Evolutionary conservation across 2,329 filamentous ascomycete genomes (phyloP).

Genomic region (Pestalotiopsis sp.): DNA sequence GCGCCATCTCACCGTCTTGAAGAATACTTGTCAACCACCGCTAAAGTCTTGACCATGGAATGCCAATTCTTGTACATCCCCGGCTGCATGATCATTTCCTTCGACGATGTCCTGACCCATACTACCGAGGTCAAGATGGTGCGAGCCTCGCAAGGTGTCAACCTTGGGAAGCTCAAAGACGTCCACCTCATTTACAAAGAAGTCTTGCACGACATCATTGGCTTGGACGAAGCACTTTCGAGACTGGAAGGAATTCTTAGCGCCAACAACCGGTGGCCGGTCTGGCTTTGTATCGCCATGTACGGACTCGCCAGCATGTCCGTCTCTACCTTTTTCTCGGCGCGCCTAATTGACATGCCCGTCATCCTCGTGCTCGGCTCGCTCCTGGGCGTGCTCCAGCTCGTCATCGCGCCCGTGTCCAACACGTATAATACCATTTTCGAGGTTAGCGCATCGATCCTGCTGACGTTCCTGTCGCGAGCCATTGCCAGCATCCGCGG

Average conservation of each 20-base stretch:
- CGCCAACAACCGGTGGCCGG: conserved; percentile 46
- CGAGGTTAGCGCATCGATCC: conserved; percentile 57
- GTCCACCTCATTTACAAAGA: conserved; percentile 66
- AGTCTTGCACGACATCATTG: conserved; percentile 61
- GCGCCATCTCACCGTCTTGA: conserved; percentile 90
- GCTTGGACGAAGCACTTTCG: conserved; percentile 57
- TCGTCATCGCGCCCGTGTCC: conserved; percentile 73
- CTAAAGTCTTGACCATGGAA: conserved; percentile 85
- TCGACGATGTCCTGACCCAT: conserved; percentile 70
- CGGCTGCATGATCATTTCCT: conserved; percentile 92
- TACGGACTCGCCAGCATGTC: conserved; percentile 76
- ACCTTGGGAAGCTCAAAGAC: conserved; percentile 63
- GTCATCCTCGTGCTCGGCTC: conserved; percentile 78
- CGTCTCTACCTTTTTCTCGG: conserved; percentile 80
- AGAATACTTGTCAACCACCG: conserved; percentile 88
- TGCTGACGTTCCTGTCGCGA: conserved; percentile 69
- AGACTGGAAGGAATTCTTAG: conserved; percentile 52
- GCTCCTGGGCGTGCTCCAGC: conserved; percentile 74
- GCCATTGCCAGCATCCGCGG: conserved; percentile 66
- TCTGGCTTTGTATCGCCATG: conserved; percentile 61
- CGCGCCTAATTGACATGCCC: conserved; percentile 75
- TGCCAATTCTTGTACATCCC: conserved; percentile 89
- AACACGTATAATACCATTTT: conserved; percentile 64
- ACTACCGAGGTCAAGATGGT: conserved; percentile 70
- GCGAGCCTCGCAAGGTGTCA: conserved; percentile 57